Percentiles rank a stretch among this genome's conserved stretches.
phyloP scores from a whole-genome alignment of 2,329 filamentous ascomycete genomes.

The Grosmannia huntii region DNA sequence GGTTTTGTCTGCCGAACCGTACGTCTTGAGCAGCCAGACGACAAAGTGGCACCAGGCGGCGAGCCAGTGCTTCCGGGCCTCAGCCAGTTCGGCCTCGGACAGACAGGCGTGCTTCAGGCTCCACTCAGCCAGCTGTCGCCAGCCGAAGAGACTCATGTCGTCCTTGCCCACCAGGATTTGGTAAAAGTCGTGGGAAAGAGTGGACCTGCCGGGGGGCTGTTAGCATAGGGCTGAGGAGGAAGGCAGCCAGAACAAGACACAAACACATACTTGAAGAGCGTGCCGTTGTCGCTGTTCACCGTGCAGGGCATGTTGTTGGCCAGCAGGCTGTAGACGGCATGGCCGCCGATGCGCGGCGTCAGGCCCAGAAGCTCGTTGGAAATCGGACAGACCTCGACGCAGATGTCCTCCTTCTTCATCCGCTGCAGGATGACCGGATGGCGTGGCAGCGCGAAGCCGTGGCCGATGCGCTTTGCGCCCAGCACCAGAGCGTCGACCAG shows the following conservation, averaged over 20 bases:
- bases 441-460: conserved; percentile 56
- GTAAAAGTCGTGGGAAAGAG: conserved; percentile 65
- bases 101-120: conserved; percentile 50
- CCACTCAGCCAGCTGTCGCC: conserved; percentile 56
- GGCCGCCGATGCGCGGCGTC: conserved; percentile 50
- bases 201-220: conserved; percentile 35
- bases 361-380: conserved; percentile 65
- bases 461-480: conserved; percentile 56
- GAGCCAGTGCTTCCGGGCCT: conserved; percentile 33
- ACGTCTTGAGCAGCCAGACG: conserved; percentile 31
- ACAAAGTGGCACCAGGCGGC: conserved; percentile 47
- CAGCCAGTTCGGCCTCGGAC: conserved; percentile 30
- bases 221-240: neutral
- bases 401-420: conserved; percentile 51
- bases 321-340: conserved; percentile 54
- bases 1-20: conserved; percentile 15
- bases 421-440: conserved; percentile 53
- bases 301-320: conserved; percentile 65
- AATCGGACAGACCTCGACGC: conserved; percentile 65
- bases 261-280: conserved; percentile 46
- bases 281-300: conserved; percentile 63
- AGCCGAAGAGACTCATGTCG: conserved; percentile 55
- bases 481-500: conserved; percentile 55
- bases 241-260: neutral
- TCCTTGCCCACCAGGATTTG: conserved; percentile 58